A percentile compares a stretch with the other conserved stretches of the same genome.
Evolutionary conservation across 306 rosid species (phyloP).

Genomic region (Astragalus membranaceus): DNA sequence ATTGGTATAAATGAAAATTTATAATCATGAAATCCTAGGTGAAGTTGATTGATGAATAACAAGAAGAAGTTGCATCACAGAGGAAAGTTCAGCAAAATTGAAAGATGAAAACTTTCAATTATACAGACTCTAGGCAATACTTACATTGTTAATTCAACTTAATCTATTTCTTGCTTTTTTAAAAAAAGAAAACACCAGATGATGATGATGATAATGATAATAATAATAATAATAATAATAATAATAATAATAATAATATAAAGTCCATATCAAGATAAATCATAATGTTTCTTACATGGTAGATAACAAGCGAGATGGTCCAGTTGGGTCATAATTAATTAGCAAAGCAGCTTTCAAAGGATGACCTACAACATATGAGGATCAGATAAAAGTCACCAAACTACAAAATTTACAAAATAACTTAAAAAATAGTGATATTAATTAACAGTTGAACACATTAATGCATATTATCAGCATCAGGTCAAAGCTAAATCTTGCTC

Average conservation of each 20-base stretch:
- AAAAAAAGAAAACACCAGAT: neutral
- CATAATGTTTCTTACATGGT: slow-evolving; percentile 52
- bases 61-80: neutral
- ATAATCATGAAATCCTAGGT: neutral
- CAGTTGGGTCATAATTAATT: slow-evolving; percentile 77
- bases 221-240: neutral
- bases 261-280: neutral
- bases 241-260: neutral
- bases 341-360: slow-evolving; percentile 80
- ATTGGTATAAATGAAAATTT: neutral
- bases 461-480: too few relatives aligned
- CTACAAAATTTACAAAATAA: neutral
- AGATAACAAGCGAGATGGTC: slow-evolving; percentile 85
- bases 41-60: neutral
- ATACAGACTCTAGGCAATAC: neutral
- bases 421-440: neutral
- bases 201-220: too few relatives aligned
- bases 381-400: neutral
- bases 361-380: slow-evolving; percentile 29
- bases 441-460: neutral
- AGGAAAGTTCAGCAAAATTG: neutral
- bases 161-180: neutral
- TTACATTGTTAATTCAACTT: neutral
- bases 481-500: neutral
- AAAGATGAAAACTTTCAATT: neutral